phyloP scores from a whole-genome alignment of 2,329 filamentous ascomycete genomes.

The Bipolaris bicolor region DNA sequence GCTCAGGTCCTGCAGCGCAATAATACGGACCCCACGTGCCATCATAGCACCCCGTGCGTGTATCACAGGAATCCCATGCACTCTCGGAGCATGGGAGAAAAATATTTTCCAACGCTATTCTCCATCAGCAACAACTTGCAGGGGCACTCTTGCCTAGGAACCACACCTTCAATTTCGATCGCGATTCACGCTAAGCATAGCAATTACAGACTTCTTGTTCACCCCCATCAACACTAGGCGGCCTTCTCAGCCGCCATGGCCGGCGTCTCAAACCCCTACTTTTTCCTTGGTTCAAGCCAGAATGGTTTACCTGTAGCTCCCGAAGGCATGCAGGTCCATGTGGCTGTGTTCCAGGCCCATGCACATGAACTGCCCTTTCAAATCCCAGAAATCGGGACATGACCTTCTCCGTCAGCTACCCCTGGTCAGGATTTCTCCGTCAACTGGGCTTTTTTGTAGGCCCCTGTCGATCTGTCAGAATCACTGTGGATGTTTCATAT shows the following conservation, averaged over 20 bases:
- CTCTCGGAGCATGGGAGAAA: slow-evolving; percentile 2
- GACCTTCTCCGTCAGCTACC: background rate
- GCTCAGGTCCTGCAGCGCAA: background rate
- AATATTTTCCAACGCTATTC: slow-evolving; percentile 9
- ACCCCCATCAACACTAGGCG: background rate
- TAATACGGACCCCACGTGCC: slow-evolving; percentile 4
- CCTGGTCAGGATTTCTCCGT: slow-evolving; percentile 1
- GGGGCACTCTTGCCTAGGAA: background rate
- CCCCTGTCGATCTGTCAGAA: slow-evolving; percentile 2
- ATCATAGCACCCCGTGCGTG: background rate
- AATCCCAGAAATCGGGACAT: background rate
- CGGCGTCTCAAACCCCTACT: background rate
- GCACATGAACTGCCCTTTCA: background rate
- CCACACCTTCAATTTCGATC: slow-evolving; percentile 1
- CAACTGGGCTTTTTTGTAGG: background rate
- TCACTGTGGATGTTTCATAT: slow-evolving; percentile 2
- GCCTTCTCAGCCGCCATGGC: background rate
- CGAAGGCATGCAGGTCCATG: background rate
- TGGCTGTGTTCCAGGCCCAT: slow-evolving; percentile 3
- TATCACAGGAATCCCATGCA: background rate
- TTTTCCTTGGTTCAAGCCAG: background rate
- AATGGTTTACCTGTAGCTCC: background rate
- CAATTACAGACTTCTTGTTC: slow-evolving; percentile 1
- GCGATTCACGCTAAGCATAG: background rate
- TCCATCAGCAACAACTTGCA: slow-evolving; percentile 1